phyloP scores from a whole-genome alignment of 2,329 filamentous ascomycete genomes.

The Plenodomus tracheiphilus region DNA sequence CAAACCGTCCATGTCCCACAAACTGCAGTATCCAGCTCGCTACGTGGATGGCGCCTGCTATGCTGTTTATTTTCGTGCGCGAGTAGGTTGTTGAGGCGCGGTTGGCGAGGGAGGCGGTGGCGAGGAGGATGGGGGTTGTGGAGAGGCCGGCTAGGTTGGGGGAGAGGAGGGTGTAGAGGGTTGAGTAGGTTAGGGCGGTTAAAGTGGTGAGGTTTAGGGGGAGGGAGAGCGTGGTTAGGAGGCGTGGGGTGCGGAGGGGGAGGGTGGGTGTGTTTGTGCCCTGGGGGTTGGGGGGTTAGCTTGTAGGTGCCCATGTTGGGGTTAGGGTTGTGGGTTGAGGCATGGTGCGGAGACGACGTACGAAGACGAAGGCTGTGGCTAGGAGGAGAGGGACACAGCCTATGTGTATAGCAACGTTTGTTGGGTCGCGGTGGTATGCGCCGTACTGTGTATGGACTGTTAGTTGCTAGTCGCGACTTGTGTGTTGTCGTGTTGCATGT shows the following conservation, averaged over 20 bases:
- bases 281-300: slow-evolving; percentile 38
- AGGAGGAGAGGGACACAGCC: slow-evolving; percentile 76
- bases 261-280: slow-evolving; percentile 58
- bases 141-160: slow-evolving; percentile 77
- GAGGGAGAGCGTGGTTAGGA: slow-evolving; percentile 42
- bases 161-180: slow-evolving; percentile 88
- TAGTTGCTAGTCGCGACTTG: not conserved
- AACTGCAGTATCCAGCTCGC: slow-evolving; percentile 87
- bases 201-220: slow-evolving; percentile 52
- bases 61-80: slow-evolving; percentile 60
- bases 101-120: slow-evolving; percentile 72
- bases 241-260: slow-evolving; percentile 40
- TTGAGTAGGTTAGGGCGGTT: slow-evolving; percentile 64
- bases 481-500: not conserved
- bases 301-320: not conserved
- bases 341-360: slow-evolving; percentile 48
- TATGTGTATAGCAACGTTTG: slow-evolving; percentile 79
- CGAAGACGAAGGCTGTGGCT: slow-evolving; percentile 70
- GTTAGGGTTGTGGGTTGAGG: not conserved
- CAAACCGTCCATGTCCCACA: slow-evolving; percentile 84
- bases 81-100: slow-evolving; percentile 64
- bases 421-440: slow-evolving; percentile 76
- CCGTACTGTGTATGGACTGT: slow-evolving; percentile 64
- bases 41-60: slow-evolving; percentile 69
- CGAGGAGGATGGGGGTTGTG: slow-evolving; percentile 74